Conservation (phyloP, 78 protist genomes). For the Cavenderia fasciculata region DNA sequence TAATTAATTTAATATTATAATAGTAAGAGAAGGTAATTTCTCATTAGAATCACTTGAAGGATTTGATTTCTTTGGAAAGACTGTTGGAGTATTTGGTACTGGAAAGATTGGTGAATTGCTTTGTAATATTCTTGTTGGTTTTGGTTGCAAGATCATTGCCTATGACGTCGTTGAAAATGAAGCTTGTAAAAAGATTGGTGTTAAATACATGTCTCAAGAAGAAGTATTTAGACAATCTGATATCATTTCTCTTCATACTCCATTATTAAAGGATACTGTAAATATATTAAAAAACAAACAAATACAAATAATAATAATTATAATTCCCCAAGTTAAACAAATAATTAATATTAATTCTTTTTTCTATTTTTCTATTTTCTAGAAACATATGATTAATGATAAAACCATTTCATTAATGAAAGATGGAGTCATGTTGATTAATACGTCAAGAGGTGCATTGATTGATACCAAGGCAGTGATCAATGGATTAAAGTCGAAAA, state of each 20-base stretch:
- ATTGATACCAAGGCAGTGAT: conserved; percentile 84
- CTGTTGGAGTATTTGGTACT: conserved; percentile 86
- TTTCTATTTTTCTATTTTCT: not conserved
- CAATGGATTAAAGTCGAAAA: conserved; percentile 75
- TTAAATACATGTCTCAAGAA: conserved; percentile 70
- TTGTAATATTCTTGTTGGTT: conserved; percentile 52
- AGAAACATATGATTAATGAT: conserved; percentile 80
- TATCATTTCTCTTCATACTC: conserved; percentile 83
- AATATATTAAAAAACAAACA: not conserved
- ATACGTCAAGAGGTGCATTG: conserved; percentile 90
- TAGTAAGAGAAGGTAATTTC: conserved; percentile 85
- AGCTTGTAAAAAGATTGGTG: conserved; percentile 32
- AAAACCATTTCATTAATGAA: conserved; percentile 81
- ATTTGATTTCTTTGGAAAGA: conserved; percentile 75
- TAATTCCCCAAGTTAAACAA: not conserved
- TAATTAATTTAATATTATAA: too few species aligned
- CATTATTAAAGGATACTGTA: conserved; percentile 17
- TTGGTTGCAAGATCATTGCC: conserved; percentile 59
- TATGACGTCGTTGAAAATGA: conserved; percentile 58
- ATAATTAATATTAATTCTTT: not conserved
- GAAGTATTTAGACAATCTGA: conserved; percentile 74
- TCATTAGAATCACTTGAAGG: conserved; percentile 85
- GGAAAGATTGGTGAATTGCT: conserved; percentile 83
- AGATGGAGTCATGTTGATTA: conserved; percentile 85
- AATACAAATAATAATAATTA: not conserved